Percentiles rank a stretch among this genome's conserved stretches.
Evolutionary conservation across 177 flowering plant species (phyloP).

Genomic region (Vitis hybrid): DNA sequence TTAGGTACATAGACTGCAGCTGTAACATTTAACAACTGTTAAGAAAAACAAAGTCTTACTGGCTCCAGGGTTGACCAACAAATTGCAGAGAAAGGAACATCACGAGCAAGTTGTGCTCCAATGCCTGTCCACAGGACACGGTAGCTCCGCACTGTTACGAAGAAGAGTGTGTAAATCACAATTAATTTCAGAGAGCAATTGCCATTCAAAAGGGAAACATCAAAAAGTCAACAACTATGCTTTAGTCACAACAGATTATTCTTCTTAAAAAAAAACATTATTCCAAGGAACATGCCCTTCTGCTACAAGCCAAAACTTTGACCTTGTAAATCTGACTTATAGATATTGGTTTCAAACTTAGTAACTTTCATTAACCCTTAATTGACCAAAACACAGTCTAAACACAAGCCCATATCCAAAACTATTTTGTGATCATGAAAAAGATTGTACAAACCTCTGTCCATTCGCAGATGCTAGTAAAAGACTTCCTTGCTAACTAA

Average conservation of each 20-base stretch:
- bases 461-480: too few relatives aligned
- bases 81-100: slow-evolving; percentile 97
- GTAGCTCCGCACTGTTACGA: slow-evolving; percentile 60
- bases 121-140: slow-evolving; percentile 90
- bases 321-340: too few relatives aligned
- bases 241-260: not conserved
- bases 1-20: not conserved
- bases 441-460: too few relatives aligned
- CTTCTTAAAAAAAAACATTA: not conserved
- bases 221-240: not conserved
- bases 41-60: slow-evolving; percentile 35
- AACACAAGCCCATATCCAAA: too few relatives aligned
- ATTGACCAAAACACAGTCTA: too few relatives aligned
- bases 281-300: not conserved
- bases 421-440: too few relatives aligned
- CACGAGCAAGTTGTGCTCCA: slow-evolving; percentile 97
- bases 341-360: too few relatives aligned
- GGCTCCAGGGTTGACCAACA: slow-evolving; percentile 98
- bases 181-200: not conserved
- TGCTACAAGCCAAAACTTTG: too few relatives aligned
- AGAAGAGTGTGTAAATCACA: not conserved
- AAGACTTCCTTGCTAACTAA: too few relatives aligned
- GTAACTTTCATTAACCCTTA: too few relatives aligned
- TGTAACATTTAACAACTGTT: not conserved
- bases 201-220: not conserved